A percentile compares a stretch with the other conserved stretches of the same genome.
These are phyloP conservation scores for Ascochyta clinopodiicola DNA, from an alignment of 2,329 filamentous ascomycete genomes.

Conservation along the genomic window DNA sequence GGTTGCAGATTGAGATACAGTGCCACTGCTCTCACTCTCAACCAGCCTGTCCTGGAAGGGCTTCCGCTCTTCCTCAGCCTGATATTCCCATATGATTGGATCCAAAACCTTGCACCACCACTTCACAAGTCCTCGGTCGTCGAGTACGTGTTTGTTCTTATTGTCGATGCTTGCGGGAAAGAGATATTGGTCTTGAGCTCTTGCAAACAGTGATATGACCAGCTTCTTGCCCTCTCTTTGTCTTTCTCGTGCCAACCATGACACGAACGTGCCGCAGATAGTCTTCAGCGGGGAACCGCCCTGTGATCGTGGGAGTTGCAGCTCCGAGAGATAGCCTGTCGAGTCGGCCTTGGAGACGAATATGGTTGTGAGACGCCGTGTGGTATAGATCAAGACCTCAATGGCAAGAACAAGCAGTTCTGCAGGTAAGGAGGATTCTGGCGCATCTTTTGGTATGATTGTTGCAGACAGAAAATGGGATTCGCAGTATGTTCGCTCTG, in stretches of 20 bases:
- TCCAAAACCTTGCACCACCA: conserved; percentile 96
- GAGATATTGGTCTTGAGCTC: conserved; percentile 90
- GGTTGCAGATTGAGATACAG: conserved; percentile 30
- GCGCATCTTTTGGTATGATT: conserved; percentile 47
- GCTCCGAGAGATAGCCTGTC: conserved; percentile 79
- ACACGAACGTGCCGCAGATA: conserved; percentile 76
- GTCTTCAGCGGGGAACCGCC: conserved; percentile 74
- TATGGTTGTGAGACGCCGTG: conserved; percentile 78
- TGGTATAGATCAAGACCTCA: conserved; percentile 86
- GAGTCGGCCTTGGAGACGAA: conserved; percentile 98
- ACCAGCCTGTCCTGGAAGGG: conserved; percentile 39
- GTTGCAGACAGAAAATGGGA: conserved; percentile 76
- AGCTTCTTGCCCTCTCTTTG: conserved; percentile 70
- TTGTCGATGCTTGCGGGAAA: conserved; percentile 93
- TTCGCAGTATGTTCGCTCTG: conserved; percentile 83
- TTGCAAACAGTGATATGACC: conserved; percentile 87
- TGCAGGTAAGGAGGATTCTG: conserved; percentile 29
- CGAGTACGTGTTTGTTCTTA: conserved; percentile 83
- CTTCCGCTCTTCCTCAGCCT: conserved; percentile 50
- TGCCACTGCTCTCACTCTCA: conserved; percentile 36
- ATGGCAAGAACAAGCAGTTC: conserved; percentile 80
- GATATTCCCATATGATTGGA: conserved; percentile 67
- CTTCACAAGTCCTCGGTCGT: conserved; percentile 86
- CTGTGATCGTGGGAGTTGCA: conserved; percentile 59
- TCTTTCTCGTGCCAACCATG: conserved; percentile 73